These are phyloP conservation scores for Chiua virens DNA, from an alignment of 768 basidiomycete species.

Conservation along the genomic window DNA sequence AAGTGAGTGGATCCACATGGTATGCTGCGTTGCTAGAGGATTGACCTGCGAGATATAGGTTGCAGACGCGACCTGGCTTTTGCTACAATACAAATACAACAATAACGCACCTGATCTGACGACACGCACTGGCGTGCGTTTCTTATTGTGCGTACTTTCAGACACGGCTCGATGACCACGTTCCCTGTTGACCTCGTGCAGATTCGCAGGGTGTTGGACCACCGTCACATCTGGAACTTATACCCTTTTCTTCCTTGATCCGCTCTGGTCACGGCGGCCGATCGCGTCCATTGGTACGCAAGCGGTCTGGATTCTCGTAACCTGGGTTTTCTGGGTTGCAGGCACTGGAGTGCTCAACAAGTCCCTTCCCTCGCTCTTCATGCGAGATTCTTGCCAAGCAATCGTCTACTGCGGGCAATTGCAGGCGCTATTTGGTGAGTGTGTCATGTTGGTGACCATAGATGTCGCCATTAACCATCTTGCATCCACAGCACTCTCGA, in stretches of 20 bases:
- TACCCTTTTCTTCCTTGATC: slow-evolving; percentile 61
- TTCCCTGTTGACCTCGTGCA: slow-evolving; percentile 23
- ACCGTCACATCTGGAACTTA: slow-evolving; percentile 50
- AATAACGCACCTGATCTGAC: slow-evolving; percentile 49
- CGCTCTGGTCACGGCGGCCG: slow-evolving; percentile 52
- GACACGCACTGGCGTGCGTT: slow-evolving; percentile 43
- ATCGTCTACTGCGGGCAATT: slow-evolving; percentile 58
- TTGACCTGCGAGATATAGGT: slow-evolving; percentile 33
- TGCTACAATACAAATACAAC: slow-evolving; percentile 55
- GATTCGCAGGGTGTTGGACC: slow-evolving; percentile 64
- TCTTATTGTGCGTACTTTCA: slow-evolving; percentile 46
- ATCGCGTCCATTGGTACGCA: slow-evolving; percentile 60
- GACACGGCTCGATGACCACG: not conserved
- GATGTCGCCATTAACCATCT: slow-evolving; percentile 4
- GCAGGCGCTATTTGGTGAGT: slow-evolving; percentile 50
- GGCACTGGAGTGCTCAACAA: slow-evolving; percentile 53
- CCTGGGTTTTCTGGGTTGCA: slow-evolving; percentile 62
- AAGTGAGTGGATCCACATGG: slow-evolving; percentile 32
- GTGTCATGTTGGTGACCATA: not conserved
- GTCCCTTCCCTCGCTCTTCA: slow-evolving; percentile 46
- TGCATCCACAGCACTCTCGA: slow-evolving; percentile 40
- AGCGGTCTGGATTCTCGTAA: slow-evolving; percentile 55
- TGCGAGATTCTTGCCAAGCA: slow-evolving; percentile 39
- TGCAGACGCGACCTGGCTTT: slow-evolving; percentile 57
- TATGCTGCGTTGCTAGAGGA: slow-evolving; percentile 3